A percentile compares a stretch with the other conserved stretches of the same genome.
These are phyloP conservation scores for Emergomyces africanus DNA, from an alignment of 2,329 filamentous ascomycete species.

Conservation along the genomic window DNA sequence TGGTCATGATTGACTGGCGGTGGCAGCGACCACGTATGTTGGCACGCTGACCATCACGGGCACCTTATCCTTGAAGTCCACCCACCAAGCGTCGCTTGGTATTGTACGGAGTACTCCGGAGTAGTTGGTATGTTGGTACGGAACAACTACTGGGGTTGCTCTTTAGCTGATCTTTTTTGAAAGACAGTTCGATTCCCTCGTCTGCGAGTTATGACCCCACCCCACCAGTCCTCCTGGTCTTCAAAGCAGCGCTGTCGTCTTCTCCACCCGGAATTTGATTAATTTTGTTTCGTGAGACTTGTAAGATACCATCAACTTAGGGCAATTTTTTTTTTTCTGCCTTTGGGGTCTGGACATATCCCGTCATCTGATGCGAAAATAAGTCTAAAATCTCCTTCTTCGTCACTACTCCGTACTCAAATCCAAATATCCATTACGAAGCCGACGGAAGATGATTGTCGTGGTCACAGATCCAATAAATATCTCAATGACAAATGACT, in stretches of 20 bases:
- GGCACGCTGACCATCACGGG: slow-evolving; percentile 5
- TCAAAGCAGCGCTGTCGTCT: background rate
- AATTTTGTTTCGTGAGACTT: background rate
- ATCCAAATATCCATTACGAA: background rate
- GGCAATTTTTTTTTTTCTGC: background rate
- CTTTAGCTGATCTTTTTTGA: background rate
- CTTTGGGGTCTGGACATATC: too few species aligned
- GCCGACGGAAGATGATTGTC: background rate
- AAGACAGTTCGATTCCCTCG: background rate
- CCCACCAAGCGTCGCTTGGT: background rate
- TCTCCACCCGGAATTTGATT: background rate
- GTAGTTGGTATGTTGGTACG: background rate
- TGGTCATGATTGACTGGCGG: slow-evolving; percentile 11
- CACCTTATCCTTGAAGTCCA: background rate
- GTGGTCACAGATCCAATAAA: background rate
- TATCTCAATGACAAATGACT: background rate
- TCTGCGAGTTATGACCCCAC: background rate
- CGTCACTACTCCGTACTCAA: background rate
- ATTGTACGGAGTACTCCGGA: too few species aligned
- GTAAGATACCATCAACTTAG: background rate
- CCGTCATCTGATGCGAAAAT: background rate
- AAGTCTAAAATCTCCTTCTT: background rate
- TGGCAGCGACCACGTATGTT: slow-evolving; percentile 14
- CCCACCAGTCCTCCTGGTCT: background rate
- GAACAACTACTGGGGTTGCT: background rate